A percentile compares a stretch with the other conserved stretches of the same genome.
Evolutionary conservation across 345 rosid species (phyloP).

Genomic region (Eucalyptus shirleyi): DNA sequence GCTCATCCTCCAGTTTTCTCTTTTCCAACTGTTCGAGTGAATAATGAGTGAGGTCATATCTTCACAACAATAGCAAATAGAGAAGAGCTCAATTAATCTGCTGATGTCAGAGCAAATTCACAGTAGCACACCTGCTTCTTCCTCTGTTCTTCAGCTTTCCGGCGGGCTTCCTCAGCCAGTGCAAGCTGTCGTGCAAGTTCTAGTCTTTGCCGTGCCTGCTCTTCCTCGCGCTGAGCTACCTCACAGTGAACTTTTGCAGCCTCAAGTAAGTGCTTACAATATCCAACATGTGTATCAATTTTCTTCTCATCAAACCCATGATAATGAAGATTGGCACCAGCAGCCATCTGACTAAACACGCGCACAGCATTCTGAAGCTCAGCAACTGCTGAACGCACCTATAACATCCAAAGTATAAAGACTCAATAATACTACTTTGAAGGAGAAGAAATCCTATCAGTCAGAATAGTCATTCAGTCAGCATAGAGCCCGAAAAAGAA

Average conservation of each 20-base stretch:
- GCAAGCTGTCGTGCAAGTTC: conserved; percentile 96
- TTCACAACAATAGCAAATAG: neutral
- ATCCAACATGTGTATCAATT: conserved; percentile 92
- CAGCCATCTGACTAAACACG: conserved; percentile 73
- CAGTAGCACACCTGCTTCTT: conserved; percentile 55
- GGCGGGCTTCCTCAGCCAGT: conserved; percentile 97
- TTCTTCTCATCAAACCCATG: conserved; percentile 97
- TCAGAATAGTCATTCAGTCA: neutral
- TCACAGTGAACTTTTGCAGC: conserved; percentile 93
- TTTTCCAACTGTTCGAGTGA: conserved; percentile 61
- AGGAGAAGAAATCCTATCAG: neutral
- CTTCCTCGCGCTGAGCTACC: conserved; percentile 92
- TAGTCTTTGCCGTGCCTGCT: conserved; percentile 77
- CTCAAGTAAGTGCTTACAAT: conserved; percentile 87
- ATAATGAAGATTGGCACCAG: conserved; percentile 83
- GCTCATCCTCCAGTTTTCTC: conserved; percentile 90
- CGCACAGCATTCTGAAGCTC: conserved; percentile 97
- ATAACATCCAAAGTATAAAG: neutral
- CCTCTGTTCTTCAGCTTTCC: conserved; percentile 94
- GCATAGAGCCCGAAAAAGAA: neutral
- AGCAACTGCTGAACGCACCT: conserved; percentile 92
- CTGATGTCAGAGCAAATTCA: neutral
- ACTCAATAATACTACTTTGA: neutral
- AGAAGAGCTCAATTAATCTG: neutral
- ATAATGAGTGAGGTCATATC: neutral